phyloP scores from a whole-genome alignment of 1,284 basidiomycete genomes.

The Cryptococcus sp. region DNA sequence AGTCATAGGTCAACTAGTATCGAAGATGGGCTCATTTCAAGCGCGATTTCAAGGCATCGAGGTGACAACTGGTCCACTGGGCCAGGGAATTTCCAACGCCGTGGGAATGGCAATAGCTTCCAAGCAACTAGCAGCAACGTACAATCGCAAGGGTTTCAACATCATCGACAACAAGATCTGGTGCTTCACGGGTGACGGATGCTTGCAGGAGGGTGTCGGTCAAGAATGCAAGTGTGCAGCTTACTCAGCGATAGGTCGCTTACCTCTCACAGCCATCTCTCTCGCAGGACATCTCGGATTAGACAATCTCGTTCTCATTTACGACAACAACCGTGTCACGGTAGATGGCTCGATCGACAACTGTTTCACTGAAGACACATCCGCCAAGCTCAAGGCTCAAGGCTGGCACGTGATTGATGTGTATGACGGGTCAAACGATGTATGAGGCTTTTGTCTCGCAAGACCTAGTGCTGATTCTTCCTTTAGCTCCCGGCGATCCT shows the following conservation, averaged over 20 bases:
- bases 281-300: conserved; percentile 49
- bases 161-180: conserved; percentile 43
- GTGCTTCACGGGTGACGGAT: conserved; percentile 53
- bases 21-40: no score
- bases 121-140: conserved; percentile 41
- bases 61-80: conserved; percentile 40
- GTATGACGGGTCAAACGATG: conserved; percentile 42
- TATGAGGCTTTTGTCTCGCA: conserved; percentile 7
- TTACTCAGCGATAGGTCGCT: not conserved
- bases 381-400: conserved; percentile 41
- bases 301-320: conserved; percentile 50
- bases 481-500: conserved; percentile 40
- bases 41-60: conserved; percentile 9
- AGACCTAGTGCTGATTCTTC: not conserved
- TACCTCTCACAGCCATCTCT: conserved; percentile 34
- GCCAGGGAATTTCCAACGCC: conserved; percentile 47
- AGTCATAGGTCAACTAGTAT: no score
- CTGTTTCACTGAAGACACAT: conserved; percentile 51
- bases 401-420: conserved; percentile 51
- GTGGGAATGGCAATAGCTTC: conserved; percentile 48
- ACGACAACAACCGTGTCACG: conserved; percentile 51
- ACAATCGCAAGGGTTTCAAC: conserved; percentile 41
- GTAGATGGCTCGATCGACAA: conserved; percentile 50
- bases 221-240: conserved; percentile 38
- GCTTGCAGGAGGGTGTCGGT: conserved; percentile 53